Conservation (phyloP, 768 basidiomycete genomes). For the Candolleomyces aberdarensis region DNA sequence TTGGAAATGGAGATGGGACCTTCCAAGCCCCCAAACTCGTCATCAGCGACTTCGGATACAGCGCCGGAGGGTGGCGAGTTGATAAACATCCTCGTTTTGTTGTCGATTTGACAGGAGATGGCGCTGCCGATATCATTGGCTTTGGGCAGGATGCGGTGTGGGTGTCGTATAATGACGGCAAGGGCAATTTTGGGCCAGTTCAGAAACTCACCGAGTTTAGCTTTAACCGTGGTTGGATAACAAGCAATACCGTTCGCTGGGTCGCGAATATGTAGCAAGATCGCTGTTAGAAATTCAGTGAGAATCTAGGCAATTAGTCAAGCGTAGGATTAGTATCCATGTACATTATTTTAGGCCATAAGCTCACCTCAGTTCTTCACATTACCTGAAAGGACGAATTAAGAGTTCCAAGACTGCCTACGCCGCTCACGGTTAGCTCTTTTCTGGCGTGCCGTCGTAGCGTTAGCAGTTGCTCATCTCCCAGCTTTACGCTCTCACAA, state of each 20-base stretch:
- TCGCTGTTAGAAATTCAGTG: not conserved
- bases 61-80: not conserved
- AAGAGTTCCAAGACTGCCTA: no score
- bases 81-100: not conserved
- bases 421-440: no score
- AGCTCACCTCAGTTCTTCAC: no score
- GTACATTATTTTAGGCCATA: no score
- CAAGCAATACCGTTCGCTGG: constrained; percentile 2
- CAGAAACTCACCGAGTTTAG: not conserved
- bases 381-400: no score
- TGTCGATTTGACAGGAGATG: constrained; percentile 1
- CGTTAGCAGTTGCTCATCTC: no score
- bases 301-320: no score
- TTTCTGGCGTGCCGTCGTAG: no score
- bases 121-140: constrained; percentile 3
- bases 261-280: not conserved
- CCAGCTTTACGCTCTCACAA: no score
- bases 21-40: not conserved
- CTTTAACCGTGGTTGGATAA: not conserved
- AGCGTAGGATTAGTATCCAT: no score
- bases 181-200: not conserved
- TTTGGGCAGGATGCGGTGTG: constrained; percentile 2
- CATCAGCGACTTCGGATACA: not conserved
- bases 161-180: constrained; percentile 4
- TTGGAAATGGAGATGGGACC: not conserved